Evolutionary conservation across 2,329 filamentous ascomycete species (phyloP), one percentile per base, ranked within the genome.

Genomic region (Nannizzia gypsea): DNA sequence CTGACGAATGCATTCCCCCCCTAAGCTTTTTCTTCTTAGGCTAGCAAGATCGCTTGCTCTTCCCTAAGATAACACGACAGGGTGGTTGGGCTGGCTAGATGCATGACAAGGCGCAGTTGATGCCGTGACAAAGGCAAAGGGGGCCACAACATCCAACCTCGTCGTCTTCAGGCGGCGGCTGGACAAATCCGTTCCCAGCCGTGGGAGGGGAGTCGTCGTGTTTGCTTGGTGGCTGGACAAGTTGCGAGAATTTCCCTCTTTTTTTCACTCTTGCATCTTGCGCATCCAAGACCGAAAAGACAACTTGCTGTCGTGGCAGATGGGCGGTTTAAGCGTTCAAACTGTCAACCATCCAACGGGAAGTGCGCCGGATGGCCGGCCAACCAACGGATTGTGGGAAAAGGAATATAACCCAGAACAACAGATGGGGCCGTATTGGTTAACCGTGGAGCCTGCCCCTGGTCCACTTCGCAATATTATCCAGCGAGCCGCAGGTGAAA

Each of bases 391-490:
- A 52, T 28, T 52, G n/a, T 13, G 26, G 24, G 24, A 52, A 52
- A 52, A 52, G 26, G 13, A 52, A 22, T 24, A n/a, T n/a, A 11
- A 48, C 24, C 44, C 44, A 48, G 44, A 48, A 52, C 48, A 31
- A n/a, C 1, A 5, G 26, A 28, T 26, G 26, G 24, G 13, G 11
- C 48, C 48, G 8, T 52, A 52, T 46, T 22, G n/a, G 42, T 22
- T 46, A 17, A n/a, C 42, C 17, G 42, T 46, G 42, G 42, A 52
- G 22, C 22, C 48, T 52, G 48, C 48, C 48, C 48, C 48, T 52
- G 48, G 48, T 52, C 48, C 48, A 52, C 48, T 52, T 52, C 48
- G 22, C 22, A 52, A 52, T 52, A 52, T 52, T 26, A 31, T n/a
- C 48, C 48, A 52, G 48, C 48, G 22, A 52, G 48, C 48, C 48